These are phyloP conservation scores for Sporothrix globosa DNA, from an alignment of 2,329 filamentous ascomycete genomes.

Conservation along the genomic window DNA sequence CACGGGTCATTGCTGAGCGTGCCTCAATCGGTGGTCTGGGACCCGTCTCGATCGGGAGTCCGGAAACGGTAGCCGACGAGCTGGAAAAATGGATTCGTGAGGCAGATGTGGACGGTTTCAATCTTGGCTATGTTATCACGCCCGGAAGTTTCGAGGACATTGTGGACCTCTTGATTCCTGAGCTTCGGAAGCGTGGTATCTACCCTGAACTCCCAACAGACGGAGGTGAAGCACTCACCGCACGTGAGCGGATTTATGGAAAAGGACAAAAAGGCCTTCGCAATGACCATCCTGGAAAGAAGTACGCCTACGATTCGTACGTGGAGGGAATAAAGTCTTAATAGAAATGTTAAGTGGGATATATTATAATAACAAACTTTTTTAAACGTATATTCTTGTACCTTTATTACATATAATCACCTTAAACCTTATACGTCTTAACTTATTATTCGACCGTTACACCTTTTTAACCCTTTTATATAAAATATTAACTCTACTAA, in stretches of 20 bases:
- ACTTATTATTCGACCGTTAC: too few relatives aligned
- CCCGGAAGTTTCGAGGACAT: slow-evolving; percentile 66
- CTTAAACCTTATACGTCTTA: too few relatives aligned
- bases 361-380: too few relatives aligned
- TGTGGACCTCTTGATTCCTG: slow-evolving; percentile 65
- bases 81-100: slow-evolving; percentile 69
- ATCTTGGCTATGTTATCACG: slow-evolving; percentile 57
- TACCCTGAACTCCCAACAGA: slow-evolving; percentile 25
- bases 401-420: too few relatives aligned
- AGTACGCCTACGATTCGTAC: slow-evolving; percentile 60
- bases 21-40: slow-evolving; percentile 37
- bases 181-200: slow-evolving; percentile 60
- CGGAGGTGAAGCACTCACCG: slow-evolving; percentile 48
- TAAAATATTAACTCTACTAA: too few relatives aligned
- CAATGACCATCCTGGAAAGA: slow-evolving; percentile 61
- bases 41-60: slow-evolving; percentile 60
- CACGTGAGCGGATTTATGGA: slow-evolving; percentile 65
- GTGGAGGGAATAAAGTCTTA: slow-evolving; percentile 12
- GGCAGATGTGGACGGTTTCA: slow-evolving; percentile 75
- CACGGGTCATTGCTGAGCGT: slow-evolving; percentile 32
- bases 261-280: slow-evolving; percentile 60
- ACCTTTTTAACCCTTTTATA: too few relatives aligned
- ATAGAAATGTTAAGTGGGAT: background rate
- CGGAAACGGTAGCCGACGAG: slow-evolving; percentile 67
- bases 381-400: too few relatives aligned